phyloP scores from a whole-genome alignment of 2,329 filamentous ascomycete genomes.

The Cyclaneusma minus region DNA sequence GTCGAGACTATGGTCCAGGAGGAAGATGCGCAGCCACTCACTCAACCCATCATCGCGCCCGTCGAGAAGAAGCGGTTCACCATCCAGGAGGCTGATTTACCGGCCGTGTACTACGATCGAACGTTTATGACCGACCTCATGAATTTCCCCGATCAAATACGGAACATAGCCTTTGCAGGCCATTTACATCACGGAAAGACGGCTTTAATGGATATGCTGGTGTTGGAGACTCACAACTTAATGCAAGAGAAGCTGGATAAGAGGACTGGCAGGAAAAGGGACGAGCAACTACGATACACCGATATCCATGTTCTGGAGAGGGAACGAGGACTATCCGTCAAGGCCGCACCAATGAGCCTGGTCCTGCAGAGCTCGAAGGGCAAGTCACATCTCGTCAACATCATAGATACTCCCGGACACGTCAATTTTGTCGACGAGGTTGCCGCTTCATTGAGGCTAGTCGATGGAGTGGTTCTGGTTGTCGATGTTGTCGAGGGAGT shows the following conservation, averaged over 20 bases:
- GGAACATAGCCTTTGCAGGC: conserved; percentile 82
- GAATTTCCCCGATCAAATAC: conserved; percentile 87
- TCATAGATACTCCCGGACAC: conserved; percentile 91
- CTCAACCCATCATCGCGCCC: conserved; percentile 85
- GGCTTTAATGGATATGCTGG: conserved; percentile 95
- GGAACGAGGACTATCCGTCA: conserved; percentile 80
- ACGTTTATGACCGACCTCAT: conserved; percentile 91
- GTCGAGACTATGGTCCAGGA: conserved; percentile 95
- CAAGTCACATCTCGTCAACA: conserved; percentile 90
- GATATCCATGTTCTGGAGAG: conserved; percentile 82
- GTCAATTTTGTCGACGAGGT: conserved; percentile 99
- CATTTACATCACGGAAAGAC: conserved; percentile 97
- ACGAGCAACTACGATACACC: conserved; percentile 89
- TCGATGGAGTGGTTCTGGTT: conserved; percentile 82
- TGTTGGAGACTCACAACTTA: conserved; percentile 88
- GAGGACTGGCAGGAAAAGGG: conserved; percentile 63
- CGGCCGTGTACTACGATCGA: conserved; percentile 73
- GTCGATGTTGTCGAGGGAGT: conserved; percentile 98
- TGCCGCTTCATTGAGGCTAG: conserved; percentile 70
- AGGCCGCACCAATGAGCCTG: conserved; percentile 86
- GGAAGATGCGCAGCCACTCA: conserved; percentile 86
- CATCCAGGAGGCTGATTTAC: conserved; percentile 80
- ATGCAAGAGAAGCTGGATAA: conserved; percentile 65
- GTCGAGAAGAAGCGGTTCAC: conserved; percentile 93
- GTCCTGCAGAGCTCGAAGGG: conserved; percentile 76